These are phyloP conservation scores for Quercus suber DNA, from an alignment of 306 rosid species.

Conservation along the genomic window DNA sequence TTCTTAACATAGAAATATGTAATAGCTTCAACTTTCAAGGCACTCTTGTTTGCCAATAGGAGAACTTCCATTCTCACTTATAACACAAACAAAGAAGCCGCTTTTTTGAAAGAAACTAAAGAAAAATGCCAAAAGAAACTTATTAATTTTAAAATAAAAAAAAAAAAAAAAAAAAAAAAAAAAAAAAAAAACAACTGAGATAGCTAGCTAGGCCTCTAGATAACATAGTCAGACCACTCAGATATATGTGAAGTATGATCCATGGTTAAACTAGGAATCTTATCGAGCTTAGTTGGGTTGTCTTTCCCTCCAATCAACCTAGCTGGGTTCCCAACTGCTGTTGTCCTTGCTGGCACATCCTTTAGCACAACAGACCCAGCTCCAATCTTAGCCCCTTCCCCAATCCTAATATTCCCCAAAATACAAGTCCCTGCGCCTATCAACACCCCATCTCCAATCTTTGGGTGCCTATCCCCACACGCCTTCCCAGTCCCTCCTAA, in stretches of 20 bases:
- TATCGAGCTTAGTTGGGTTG: slow-evolving; percentile 65
- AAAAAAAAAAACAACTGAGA: not conserved
- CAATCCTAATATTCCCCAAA: slow-evolving; percentile 72
- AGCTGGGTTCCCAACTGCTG: slow-evolving; percentile 90
- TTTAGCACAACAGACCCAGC: slow-evolving; percentile 87
- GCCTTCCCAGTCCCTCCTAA: slow-evolving; percentile 91
- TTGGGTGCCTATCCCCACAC: slow-evolving; percentile 84
- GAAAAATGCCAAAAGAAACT: not conserved
- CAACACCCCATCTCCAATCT: slow-evolving; percentile 87
- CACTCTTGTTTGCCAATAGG: slow-evolving; percentile 28
- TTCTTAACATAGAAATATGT: slow-evolving; percentile 4
- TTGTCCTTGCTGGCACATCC: slow-evolving; percentile 88
- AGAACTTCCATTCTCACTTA: slow-evolving; percentile 50
- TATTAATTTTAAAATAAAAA: not conserved
- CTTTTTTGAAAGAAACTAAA: not conserved
- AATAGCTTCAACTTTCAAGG: not conserved
- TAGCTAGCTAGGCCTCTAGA: slow-evolving; percentile 26
- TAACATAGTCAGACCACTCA: slow-evolving; percentile 76
- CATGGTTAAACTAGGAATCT: slow-evolving; percentile 81
- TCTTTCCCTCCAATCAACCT: slow-evolving; percentile 81
- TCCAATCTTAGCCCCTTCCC: slow-evolving; percentile 85
- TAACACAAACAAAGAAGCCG: slow-evolving; percentile 31
- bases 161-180: not conserved
- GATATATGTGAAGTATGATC: slow-evolving; percentile 68
- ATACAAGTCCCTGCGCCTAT: slow-evolving; percentile 93